Percentiles rank a stretch among this genome's conserved stretches.
phyloP scores from a whole-genome alignment of 164 flowering plant genomes.

The Tetrastigma voinierianum region DNA sequence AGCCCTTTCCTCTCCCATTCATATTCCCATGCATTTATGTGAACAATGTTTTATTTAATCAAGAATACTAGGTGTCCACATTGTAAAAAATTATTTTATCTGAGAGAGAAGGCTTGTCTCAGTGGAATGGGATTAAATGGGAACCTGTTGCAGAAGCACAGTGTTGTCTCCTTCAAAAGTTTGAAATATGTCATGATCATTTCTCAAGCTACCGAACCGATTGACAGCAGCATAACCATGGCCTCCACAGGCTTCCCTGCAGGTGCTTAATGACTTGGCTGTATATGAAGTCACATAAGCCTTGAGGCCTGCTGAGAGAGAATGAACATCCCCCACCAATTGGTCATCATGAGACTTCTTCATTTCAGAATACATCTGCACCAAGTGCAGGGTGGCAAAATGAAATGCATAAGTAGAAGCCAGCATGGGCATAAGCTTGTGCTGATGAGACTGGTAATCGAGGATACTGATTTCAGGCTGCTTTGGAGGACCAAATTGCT shows the following conservation, averaged over 20 bases:
- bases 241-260: constrained; percentile 97
- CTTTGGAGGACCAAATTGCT: constrained; percentile 94
- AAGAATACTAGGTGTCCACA: too few species aligned
- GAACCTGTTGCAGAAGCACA: constrained; percentile 93
- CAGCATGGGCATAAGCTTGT: constrained; percentile 97
- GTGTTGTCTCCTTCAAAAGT: constrained; percentile 99
- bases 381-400: constrained; percentile 68
- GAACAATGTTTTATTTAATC: too few species aligned
- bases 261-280: constrained; percentile 75
- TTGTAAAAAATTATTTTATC: background rate
- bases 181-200: constrained; percentile 97
- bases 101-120: background rate
- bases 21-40: too few species aligned
- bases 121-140: background rate
- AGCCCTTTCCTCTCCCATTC: too few species aligned
- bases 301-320: constrained; percentile 89
- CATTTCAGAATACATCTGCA: constrained; percentile 87
- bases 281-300: constrained; percentile 88
- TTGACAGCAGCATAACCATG: constrained; percentile 98
- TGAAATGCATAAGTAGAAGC: constrained; percentile 94
- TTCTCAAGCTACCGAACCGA: constrained; percentile 82
- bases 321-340: constrained; percentile 81
- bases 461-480: constrained; percentile 83
- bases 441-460: constrained; percentile 97
- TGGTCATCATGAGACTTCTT: constrained; percentile 81